phyloP scores from a whole-genome alignment of 108 stramenopile genomes.

The Skeletonema marinoi region DNA sequence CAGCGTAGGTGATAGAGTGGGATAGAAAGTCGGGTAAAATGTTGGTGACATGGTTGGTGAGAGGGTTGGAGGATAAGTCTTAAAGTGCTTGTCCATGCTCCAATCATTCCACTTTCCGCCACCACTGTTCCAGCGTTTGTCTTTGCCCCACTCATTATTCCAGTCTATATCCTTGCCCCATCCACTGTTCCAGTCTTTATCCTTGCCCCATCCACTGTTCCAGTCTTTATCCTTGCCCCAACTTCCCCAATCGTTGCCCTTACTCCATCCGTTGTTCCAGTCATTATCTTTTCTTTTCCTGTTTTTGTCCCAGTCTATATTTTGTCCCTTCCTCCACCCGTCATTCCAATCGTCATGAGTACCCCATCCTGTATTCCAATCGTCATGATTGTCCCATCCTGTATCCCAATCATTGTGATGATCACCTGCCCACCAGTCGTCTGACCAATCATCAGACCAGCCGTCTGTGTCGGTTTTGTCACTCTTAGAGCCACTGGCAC shows the following conservation, averaged over 20 bases:
- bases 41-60: not conserved
- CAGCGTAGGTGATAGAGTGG: not conserved
- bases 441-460: not conserved
- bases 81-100: not conserved
- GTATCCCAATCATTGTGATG: not conserved
- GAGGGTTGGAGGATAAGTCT: not conserved
- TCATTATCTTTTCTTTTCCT: no score
- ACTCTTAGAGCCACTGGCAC: not conserved
- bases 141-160: not conserved
- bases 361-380: not conserved
- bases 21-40: slow-evolving; percentile 3
- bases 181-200: not conserved
- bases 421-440: not conserved
- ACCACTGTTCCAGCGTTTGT: not conserved
- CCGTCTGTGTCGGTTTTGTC: not conserved
- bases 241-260: not conserved
- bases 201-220: not conserved
- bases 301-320: no score
- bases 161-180: not conserved
- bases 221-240: not conserved
- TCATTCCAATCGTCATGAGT: not conserved
- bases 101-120: not conserved
- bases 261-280: no score
- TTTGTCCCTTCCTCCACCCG: not conserved
- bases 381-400: not conserved